Conservation (phyloP, 2,329 filamentous ascomycete genomes). For the Fusarium torreyae region DNA sequence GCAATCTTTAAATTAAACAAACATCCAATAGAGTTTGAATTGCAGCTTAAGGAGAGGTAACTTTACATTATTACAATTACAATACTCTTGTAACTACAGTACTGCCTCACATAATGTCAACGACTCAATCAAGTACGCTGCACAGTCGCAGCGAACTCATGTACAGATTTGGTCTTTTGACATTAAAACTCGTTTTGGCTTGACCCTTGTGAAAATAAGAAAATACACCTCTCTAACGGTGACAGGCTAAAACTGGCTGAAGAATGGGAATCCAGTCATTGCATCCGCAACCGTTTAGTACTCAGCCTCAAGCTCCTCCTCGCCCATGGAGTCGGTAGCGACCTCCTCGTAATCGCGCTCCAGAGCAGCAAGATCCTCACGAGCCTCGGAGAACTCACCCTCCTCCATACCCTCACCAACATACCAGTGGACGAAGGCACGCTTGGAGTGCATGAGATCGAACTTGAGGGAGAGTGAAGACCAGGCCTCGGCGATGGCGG, state of each 20-base stretch:
- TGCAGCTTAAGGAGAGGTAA: slow-evolving; percentile 19
- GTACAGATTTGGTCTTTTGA: slow-evolving; percentile 54
- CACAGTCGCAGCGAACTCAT: slow-evolving; percentile 37
- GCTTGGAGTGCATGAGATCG: slow-evolving; percentile 99
- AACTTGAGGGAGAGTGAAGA: slow-evolving; percentile 97
- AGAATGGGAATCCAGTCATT: slow-evolving; percentile 47
- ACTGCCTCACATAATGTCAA: slow-evolving; percentile 29
- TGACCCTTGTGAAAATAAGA: slow-evolving; percentile 56
- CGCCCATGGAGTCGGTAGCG: slow-evolving; percentile 92
- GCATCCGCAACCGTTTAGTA: slow-evolving; percentile 73
- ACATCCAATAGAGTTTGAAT: not conserved
- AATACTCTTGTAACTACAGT: slow-evolving; percentile 40
- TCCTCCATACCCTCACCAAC: slow-evolving; percentile 99
- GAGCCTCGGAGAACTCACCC: slow-evolving; percentile 99
- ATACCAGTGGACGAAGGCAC: slow-evolving; percentile 99
- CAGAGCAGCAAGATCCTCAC: slow-evolving; percentile 96
- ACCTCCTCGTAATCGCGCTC: slow-evolving; percentile 99
- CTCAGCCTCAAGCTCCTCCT: slow-evolving; percentile 89
- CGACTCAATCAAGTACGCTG: slow-evolving; percentile 31
- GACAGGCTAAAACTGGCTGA: slow-evolving; percentile 50
- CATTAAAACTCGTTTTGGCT: slow-evolving; percentile 58
- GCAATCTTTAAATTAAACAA: slow-evolving; percentile 6
- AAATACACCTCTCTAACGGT: slow-evolving; percentile 56
- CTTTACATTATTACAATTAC: slow-evolving; percentile 40
- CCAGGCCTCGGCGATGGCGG: slow-evolving; percentile 98